Conservation (phyloP, 768 basidiomycete species). For the Boletellus ananiceps region DNA sequence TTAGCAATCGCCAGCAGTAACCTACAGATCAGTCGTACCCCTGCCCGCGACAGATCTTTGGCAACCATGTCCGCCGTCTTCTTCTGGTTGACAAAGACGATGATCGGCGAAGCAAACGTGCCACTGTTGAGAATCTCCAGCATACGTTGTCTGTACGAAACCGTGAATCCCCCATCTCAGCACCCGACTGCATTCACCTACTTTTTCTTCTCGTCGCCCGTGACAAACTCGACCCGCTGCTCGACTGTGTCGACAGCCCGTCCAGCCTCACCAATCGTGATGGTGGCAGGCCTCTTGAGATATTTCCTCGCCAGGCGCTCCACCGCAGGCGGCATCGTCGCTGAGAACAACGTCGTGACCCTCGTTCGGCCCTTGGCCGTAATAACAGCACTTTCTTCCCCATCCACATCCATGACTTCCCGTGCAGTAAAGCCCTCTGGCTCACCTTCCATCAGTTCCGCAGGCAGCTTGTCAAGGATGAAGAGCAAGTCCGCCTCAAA, state of each 20-base stretch:
- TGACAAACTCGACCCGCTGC: conserved; percentile 90
- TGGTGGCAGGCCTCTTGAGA: conserved; percentile 85
- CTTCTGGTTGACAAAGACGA: conserved; percentile 99
- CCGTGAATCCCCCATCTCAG: conserved; percentile 5
- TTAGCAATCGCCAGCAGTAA: neutral
- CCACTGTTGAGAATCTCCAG: conserved; percentile 91
- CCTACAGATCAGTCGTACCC: conserved; percentile 48
- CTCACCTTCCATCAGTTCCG: conserved; percentile 84
- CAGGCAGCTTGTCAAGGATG: conserved; percentile 89
- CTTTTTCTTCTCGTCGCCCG: conserved; percentile 96
- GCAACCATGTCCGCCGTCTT: conserved; percentile 98
- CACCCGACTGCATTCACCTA: conserved; percentile 35
- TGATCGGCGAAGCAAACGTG: conserved; percentile 83
- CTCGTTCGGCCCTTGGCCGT: conserved; percentile 64
- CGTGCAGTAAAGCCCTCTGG: conserved; percentile 18
- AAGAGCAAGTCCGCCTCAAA: conserved; percentile 94
- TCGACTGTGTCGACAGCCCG: conserved; percentile 98
- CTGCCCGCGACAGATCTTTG: conserved; percentile 86
- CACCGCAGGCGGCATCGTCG: conserved; percentile 98
- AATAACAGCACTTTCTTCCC: conserved; percentile 46
- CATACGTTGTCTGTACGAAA: conserved; percentile 58
- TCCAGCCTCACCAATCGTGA: conserved; percentile 97
- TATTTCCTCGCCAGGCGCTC: conserved; percentile 95
- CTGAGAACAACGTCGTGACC: conserved; percentile 96
- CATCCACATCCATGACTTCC: conserved; percentile 77